Evolutionary conservation across 345 rosid species (phyloP).

Genomic region (Salix koriyanagi): DNA sequence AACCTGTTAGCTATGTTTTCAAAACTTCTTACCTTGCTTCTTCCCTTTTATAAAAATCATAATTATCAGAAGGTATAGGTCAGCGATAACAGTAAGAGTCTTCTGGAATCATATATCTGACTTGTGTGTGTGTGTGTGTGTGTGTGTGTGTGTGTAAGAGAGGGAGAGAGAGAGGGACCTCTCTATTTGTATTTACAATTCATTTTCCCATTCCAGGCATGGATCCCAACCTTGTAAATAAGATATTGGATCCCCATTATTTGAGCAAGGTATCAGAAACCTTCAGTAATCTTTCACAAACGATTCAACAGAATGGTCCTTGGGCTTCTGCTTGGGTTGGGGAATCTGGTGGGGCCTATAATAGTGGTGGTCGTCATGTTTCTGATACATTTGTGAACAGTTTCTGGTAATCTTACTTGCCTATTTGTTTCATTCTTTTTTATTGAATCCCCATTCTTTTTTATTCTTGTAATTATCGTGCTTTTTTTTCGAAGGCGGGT

Average conservation of each 20-base stretch:
- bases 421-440: neutral
- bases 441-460: neutral
- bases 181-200: constrained; percentile 4
- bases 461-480: neutral
- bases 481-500: neutral
- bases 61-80: neutral
- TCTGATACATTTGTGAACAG: constrained; percentile 87
- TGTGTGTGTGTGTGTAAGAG: no score
- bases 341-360: constrained; percentile 96
- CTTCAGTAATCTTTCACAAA: constrained; percentile 49
- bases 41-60: neutral
- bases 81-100: neutral
- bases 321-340: constrained; percentile 99
- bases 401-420: constrained; percentile 61
- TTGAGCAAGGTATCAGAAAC: constrained; percentile 54
- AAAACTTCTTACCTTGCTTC: neutral
- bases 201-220: constrained; percentile 46
- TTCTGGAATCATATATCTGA: neutral
- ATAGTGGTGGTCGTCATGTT: constrained; percentile 81
- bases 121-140: neutral
- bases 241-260: constrained; percentile 70
- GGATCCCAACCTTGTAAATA: constrained; percentile 64
- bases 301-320: constrained; percentile 57
- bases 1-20: neutral
- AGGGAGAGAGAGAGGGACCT: neutral